Conservation (phyloP, 2,329 filamentous ascomycete species). For the Lecanicillium sp. region DNA sequence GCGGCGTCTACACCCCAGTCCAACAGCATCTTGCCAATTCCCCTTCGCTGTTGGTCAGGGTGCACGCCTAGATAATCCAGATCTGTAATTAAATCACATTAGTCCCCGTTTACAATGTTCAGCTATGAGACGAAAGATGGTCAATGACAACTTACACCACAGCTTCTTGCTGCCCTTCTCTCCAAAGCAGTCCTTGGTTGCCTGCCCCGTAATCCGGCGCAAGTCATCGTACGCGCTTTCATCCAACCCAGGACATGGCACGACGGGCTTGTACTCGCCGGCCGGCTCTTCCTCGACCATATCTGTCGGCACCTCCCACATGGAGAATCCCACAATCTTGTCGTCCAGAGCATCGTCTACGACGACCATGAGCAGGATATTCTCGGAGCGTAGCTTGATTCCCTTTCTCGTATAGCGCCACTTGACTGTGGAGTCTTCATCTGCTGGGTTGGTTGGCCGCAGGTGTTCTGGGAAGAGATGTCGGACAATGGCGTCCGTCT, state of each 20-base stretch:
- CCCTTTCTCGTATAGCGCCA: constrained; percentile 13
- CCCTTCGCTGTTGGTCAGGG: constrained; percentile 12
- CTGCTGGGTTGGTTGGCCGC: constrained; percentile 3
- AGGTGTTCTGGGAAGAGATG: constrained; percentile 11
- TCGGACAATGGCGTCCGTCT: constrained; percentile 10
- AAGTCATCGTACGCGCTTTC: constrained; percentile 9
- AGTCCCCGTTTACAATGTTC: too few relatives aligned
- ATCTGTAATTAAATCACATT: too few relatives aligned
- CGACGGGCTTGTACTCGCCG: constrained; percentile 4
- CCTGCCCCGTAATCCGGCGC: constrained; percentile 5
- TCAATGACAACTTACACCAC: constrained; percentile 10
- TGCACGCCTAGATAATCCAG: constrained; percentile 13
- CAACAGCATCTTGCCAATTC: constrained; percentile 13
- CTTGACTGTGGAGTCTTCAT: constrained; percentile 4
- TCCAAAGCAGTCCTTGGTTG: constrained; percentile 10
- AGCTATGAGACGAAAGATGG: background rate
- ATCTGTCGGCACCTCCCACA: constrained; percentile 12
- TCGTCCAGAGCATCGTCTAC: constrained; percentile 9
- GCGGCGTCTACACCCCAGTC: constrained; percentile 11
- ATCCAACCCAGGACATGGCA: constrained; percentile 10
- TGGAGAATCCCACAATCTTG: constrained; percentile 13
- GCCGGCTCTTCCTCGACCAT: constrained; percentile 1
- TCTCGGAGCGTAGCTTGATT: constrained; percentile 7
- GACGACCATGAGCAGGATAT: constrained; percentile 13
- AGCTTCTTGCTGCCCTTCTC: constrained; percentile 9